Evolutionary conservation across 164 flowering plant species (phyloP).

Genomic region (Paratinospora sagittata): DNA sequence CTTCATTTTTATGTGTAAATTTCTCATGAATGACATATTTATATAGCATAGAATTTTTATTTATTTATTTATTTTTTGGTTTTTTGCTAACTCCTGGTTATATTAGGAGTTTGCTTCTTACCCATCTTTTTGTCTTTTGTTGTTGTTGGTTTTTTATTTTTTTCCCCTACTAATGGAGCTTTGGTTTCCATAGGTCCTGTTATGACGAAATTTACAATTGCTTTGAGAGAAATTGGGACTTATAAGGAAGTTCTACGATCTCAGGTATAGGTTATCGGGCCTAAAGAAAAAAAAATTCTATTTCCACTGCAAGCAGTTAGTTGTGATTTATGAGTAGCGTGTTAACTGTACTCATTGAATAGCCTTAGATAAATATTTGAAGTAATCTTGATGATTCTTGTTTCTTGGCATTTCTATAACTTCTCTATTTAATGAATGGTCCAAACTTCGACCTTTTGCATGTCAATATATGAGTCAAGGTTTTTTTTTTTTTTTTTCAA

Average conservation of each 20-base stretch:
- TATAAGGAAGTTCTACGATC: conserved; percentile 94
- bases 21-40: not conserved
- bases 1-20: not conserved
- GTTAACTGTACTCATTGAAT: not conserved
- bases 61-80: not conserved
- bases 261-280: conserved; percentile 43
- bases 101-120: not conserved
- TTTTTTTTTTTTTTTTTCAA: too few relatives aligned
- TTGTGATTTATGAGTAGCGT: not conserved
- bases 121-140: not conserved
- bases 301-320: not conserved
- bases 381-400: not conserved
- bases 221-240: conserved; percentile 93
- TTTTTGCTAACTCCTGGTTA: not conserved
- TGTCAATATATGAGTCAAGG: too few relatives aligned
- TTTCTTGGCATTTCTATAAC: not conserved
- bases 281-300: not conserved
- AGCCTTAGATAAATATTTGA: not conserved
- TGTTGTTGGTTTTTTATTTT: too few relatives aligned
- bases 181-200: conserved; percentile 57
- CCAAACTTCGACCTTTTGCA: too few relatives aligned
- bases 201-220: conserved; percentile 94
- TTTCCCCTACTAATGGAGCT: conserved; percentile 4
- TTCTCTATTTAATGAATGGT: too few relatives aligned
- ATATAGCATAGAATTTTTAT: too few relatives aligned